phyloP scores from a whole-genome alignment of 192 early-diverging fungal species.

The Coemansia sp. region DNA sequence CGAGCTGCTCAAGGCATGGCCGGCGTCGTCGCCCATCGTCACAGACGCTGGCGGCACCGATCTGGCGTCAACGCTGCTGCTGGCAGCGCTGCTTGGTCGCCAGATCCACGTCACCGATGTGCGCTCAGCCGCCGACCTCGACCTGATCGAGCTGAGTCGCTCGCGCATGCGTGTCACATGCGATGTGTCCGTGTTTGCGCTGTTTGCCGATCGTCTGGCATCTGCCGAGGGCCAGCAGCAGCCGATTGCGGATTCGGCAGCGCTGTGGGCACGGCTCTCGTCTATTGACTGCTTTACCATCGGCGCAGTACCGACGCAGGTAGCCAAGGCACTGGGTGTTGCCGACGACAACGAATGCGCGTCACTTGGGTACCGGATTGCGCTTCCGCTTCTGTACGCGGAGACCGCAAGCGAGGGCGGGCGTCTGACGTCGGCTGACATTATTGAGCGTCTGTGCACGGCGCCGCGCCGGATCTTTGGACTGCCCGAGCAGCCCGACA shows the following conservation, averaged over 20 bases:
- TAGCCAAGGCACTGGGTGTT: slow-evolving; percentile 42
- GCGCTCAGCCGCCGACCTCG: slow-evolving; percentile 75
- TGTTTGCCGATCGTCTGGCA: slow-evolving; percentile 64
- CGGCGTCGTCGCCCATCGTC: slow-evolving; percentile 68
- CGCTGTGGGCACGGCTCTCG: slow-evolving; percentile 79
- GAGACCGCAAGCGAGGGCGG: slow-evolving; percentile 82
- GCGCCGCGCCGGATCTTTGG: slow-evolving; percentile 92
- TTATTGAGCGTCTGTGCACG: slow-evolving; percentile 72
- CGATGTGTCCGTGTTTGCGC: slow-evolving; percentile 86
- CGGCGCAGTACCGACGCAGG: slow-evolving; percentile 66
- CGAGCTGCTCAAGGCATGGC: slow-evolving; percentile 82
- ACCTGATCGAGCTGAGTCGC: slow-evolving; percentile 82
- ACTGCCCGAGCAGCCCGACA: slow-evolving; percentile 89
- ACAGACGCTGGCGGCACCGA: slow-evolving; percentile 85
- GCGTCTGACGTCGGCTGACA: slow-evolving; percentile 74
- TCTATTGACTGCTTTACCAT: slow-evolving; percentile 92
- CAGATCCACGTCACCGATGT: slow-evolving; percentile 91
- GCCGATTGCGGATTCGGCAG: slow-evolving; percentile 58
- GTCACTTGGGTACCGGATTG: slow-evolving; percentile 42
- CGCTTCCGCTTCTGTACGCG: slow-evolving; percentile 71
- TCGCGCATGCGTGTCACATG: slow-evolving; percentile 89
- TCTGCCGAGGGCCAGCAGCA: background rate
- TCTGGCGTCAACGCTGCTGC: slow-evolving; percentile 84
- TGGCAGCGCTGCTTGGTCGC: slow-evolving; percentile 81
- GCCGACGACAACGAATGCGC: slow-evolving; percentile 16